Conservation (phyloP, 1,139 yeast genomes). For the Suhomyces choctaworum region DNA sequence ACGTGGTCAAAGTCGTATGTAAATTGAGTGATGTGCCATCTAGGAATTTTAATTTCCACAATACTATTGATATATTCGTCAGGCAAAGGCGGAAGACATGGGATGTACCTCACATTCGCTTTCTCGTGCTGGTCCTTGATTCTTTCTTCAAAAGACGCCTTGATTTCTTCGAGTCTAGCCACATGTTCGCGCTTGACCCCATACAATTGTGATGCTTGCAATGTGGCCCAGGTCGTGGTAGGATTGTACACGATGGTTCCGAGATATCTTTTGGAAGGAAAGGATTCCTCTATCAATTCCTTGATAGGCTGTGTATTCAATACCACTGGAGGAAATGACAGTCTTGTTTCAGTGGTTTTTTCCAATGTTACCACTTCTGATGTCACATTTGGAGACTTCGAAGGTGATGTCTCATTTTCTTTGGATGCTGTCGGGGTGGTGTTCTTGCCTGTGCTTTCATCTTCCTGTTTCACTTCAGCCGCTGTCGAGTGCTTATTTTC, state of each 20-base stretch:
- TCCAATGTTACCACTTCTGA: no score
- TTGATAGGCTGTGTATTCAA: conserved; percentile 48
- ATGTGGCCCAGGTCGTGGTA: conserved; percentile 47
- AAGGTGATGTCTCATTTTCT: no score
- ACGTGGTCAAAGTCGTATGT: conserved; percentile 37
- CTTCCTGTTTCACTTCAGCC: conserved; percentile 1
- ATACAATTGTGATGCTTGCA: conserved; percentile 38
- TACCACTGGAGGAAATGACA: conserved; percentile 18
- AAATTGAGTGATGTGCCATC: conserved; percentile 33
- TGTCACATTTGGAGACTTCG: no score
- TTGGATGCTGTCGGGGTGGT: no score
- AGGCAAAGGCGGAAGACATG: conserved; percentile 49
- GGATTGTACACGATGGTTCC: conserved; percentile 67
- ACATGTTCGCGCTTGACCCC: conserved; percentile 40
- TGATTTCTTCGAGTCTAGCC: conserved; percentile 32
- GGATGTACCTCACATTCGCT: conserved; percentile 33
- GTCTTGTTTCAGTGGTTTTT: background rate
- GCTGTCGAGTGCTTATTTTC: no score
- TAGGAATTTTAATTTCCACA: conserved; percentile 66
- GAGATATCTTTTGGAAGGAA: conserved; percentile 50
- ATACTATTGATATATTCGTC: conserved; percentile 57
- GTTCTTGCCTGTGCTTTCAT: no score
- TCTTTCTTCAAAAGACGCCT: conserved; percentile 29
- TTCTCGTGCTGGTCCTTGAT: conserved; percentile 19
- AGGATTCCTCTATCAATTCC: conserved; percentile 44